These are phyloP conservation scores for Pascua guehoae DNA, from an alignment of 1,284 basidiomycete species.

Conservation along the genomic window DNA sequence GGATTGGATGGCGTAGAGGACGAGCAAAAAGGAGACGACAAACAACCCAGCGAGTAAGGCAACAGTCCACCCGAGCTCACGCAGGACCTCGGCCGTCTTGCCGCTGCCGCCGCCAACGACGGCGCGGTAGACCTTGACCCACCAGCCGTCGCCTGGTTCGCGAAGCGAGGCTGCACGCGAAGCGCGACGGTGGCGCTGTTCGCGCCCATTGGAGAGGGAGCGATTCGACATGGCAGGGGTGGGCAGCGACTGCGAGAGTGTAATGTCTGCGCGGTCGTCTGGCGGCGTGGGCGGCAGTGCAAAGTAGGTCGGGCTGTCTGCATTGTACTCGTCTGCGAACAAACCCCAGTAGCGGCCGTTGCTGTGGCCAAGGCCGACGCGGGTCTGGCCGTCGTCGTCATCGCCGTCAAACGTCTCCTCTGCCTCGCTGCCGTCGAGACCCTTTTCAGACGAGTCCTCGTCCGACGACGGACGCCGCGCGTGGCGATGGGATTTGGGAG, in stretches of 20 bases:
- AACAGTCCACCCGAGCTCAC: conserved; percentile 48
- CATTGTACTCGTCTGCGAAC: conserved; percentile 18
- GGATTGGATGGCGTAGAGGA: conserved; percentile 37
- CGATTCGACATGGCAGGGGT: conserved; percentile 46
- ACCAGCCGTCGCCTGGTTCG: conserved; percentile 16
- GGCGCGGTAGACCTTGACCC: conserved; percentile 21
- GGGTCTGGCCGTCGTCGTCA: conserved; percentile 3
- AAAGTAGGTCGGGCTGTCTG: conserved; percentile 30
- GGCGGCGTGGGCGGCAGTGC: conserved; percentile 35
- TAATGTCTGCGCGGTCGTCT: conserved; percentile 14
- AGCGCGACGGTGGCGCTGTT: conserved; percentile 4
- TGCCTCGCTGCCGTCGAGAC: conserved; percentile 33
- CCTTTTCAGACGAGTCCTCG: conserved; percentile 42
- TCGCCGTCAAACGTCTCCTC: conserved; percentile 23
- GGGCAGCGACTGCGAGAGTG: conserved; percentile 31
- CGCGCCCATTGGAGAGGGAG: conserved; percentile 30
- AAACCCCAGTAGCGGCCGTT: conserved; percentile 35
- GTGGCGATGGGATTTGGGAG: conserved; percentile 3
- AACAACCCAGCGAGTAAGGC: conserved; percentile 40
- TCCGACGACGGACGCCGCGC: conserved; percentile 20
- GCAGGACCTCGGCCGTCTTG: conserved; percentile 42
- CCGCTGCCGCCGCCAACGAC: conserved; percentile 24
- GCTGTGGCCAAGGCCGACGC: conserved; percentile 4
- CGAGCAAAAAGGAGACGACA: conserved; percentile 39
- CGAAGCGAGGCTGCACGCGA: conserved; percentile 11